A percentile compares a stretch with the other conserved stretches of the same genome.
These are phyloP conservation scores for Colletotrichum sp. DNA, from an alignment of 2,329 filamentous ascomycete genomes.

Conservation along the genomic window DNA sequence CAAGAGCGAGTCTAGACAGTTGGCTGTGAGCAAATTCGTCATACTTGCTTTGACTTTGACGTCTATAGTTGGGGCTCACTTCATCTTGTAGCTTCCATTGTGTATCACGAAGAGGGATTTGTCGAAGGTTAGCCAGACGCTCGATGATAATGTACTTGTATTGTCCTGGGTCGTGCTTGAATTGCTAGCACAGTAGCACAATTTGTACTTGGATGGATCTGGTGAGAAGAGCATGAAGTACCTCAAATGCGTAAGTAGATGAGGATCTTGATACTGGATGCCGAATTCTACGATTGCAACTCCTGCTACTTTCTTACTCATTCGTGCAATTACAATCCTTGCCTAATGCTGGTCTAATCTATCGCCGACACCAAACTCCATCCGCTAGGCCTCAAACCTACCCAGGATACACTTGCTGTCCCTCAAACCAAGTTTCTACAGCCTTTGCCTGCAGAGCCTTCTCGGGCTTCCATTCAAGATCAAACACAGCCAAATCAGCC, in stretches of 20 bases:
- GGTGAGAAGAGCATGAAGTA: not conserved
- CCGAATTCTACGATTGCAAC: rapidly evolving
- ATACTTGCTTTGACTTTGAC: not conserved
- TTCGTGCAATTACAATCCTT: rapidly evolving
- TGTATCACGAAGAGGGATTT: rapidly evolving
- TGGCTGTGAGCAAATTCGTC: not conserved
- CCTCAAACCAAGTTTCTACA: conserved; percentile 59
- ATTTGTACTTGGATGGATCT: not conserved
- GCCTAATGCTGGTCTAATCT: not conserved
- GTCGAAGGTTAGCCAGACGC: not conserved
- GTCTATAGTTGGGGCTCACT: not conserved
- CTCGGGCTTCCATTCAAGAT: conserved; percentile 54
- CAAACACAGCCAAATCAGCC: conserved; percentile 61
- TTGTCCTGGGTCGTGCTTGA: rapidly evolving
- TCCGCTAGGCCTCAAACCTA: not conserved
- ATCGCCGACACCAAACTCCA: not conserved
- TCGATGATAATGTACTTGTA: rapidly evolving
- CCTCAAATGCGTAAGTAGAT: not conserved
- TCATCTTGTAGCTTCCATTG: not conserved
- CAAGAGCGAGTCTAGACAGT: not conserved
- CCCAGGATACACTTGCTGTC: conserved; percentile 42
- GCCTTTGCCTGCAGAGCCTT: conserved; percentile 52
- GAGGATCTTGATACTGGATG: rapidly evolving
- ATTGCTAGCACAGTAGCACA: rapidly evolving
- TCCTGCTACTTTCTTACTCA: rapidly evolving